phyloP scores from a whole-genome alignment of 306 rosid species.

The Cucurbita maxima region DNA sequence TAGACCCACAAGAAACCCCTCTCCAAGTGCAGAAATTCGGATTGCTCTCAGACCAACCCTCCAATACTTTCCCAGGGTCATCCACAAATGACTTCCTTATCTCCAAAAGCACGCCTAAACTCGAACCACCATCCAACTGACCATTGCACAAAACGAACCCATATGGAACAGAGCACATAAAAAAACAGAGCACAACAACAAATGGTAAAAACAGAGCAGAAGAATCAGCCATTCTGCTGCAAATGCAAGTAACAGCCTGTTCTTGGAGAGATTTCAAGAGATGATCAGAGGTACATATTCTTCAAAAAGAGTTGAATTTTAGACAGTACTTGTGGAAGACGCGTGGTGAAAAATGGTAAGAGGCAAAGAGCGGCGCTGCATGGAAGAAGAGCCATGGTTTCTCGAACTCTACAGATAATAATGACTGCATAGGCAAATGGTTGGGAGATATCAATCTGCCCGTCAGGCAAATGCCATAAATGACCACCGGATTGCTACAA shows the following conservation, averaged over 20 bases:
- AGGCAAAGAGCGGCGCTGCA: not conserved
- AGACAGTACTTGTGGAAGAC: not conserved
- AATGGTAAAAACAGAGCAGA: not conserved
- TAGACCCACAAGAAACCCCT: constrained; percentile 47
- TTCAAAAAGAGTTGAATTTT: not conserved
- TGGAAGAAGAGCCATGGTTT: not conserved
- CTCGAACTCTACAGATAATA: not conserved
- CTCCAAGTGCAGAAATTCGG: constrained; percentile 58
- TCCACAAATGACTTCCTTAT: constrained; percentile 39
- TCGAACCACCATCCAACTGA: constrained; percentile 8
- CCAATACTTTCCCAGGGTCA: constrained; percentile 51
- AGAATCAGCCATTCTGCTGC: not conserved
- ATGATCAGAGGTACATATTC: not conserved
- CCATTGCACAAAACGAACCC: constrained; percentile 10
- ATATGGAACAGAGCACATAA: constrained; percentile 11
- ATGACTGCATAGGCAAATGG: not conserved
- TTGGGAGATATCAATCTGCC: not conserved
- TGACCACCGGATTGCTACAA: constrained; percentile 10
- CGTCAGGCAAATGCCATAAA: constrained; percentile 12
- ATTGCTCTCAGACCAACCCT: constrained; percentile 49
- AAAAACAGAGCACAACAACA: constrained; percentile 4
- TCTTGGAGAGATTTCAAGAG: not conserved
- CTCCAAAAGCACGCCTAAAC: constrained; percentile 53
- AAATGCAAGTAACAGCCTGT: not conserved
- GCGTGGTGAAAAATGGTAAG: constrained; percentile 1